A percentile compares a stretch with the other conserved stretches of the same genome.
These are phyloP conservation scores for Phyllosticta citribraziliensis DNA, from an alignment of 2,329 filamentous ascomycete genomes.

Conservation along the genomic window DNA sequence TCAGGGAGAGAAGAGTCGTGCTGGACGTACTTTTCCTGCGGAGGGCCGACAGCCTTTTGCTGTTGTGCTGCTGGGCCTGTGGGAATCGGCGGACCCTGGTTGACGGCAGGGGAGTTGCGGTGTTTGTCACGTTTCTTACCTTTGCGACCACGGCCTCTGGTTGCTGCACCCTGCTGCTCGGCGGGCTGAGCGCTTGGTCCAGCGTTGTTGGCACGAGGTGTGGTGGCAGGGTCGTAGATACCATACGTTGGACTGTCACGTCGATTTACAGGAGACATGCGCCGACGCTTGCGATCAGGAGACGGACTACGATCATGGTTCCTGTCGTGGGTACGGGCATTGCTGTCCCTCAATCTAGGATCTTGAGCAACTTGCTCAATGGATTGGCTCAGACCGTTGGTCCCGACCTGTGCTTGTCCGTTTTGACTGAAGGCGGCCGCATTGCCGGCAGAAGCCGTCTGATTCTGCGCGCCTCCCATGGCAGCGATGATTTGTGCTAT, in stretches of 20 bases:
- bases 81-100: background rate
- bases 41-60: background rate
- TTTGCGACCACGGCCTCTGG: slow-evolving; percentile 41
- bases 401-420: background rate
- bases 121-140: slow-evolving; percentile 31
- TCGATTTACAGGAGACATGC: slow-evolving; percentile 50
- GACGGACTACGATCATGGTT: slow-evolving; percentile 45
- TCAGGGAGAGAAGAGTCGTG: slow-evolving; percentile 64
- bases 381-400: slow-evolving; percentile 1
- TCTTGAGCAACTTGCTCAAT: slow-evolving; percentile 3
- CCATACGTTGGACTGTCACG: slow-evolving; percentile 62
- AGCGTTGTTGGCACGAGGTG: slow-evolving; percentile 23
- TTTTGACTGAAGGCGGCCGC: slow-evolving; percentile 3
- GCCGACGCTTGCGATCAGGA: slow-evolving; percentile 63
- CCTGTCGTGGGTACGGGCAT: slow-evolving; percentile 4
- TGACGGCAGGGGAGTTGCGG: slow-evolving; percentile 10
- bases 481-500: slow-evolving; percentile 7
- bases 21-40: slow-evolving; percentile 59
- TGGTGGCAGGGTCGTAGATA: slow-evolving; percentile 56
- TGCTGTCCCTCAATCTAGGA: slow-evolving; percentile 4
- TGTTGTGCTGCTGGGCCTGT: slow-evolving; percentile 2
- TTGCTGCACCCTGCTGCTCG: slow-evolving; percentile 45
- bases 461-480: background rate
- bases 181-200: background rate
- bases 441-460: background rate